Conservation (phyloP, 176 grass and related monocot species). For the Cenchrus americanus region DNA sequence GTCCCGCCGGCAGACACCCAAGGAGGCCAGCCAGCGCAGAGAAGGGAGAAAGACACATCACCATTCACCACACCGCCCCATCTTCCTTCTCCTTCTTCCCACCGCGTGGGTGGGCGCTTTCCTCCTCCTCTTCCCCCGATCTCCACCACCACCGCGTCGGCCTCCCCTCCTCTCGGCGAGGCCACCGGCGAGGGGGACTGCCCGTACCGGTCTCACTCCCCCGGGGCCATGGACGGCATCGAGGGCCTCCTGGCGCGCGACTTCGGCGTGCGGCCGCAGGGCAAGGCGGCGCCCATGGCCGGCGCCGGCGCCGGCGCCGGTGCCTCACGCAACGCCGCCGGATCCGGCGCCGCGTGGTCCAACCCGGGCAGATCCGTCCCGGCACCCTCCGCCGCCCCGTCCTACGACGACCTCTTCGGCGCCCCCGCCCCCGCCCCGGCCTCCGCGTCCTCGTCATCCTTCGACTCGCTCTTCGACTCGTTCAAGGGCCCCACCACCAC, state of each 20-base stretch:
- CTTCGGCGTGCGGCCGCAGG: conserved; percentile 80
- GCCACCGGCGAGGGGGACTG: conserved; percentile 32
- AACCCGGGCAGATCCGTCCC: conserved; percentile 56
- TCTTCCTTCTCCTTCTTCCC: too few relatives aligned
- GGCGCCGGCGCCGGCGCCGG: too few relatives aligned
- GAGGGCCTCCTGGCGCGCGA: conserved; percentile 73
- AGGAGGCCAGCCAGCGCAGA: conserved; percentile 19
- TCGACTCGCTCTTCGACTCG: conserved; percentile 57
- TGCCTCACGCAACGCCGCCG: conserved; percentile 43
- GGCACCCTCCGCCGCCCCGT: conserved; percentile 33
- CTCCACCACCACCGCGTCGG: not conserved
- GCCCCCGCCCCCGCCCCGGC: conserved; percentile 13
- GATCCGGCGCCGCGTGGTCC: conserved; percentile 29
- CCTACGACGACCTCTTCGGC: conserved; percentile 58
- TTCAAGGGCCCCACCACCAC: conserved; percentile 38
- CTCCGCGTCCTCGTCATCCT: conserved; percentile 31
- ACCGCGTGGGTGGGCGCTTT: not conserved
- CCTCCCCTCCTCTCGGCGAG: not conserved
- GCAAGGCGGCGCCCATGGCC: conserved; percentile 71
- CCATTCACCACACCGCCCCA: conserved; percentile 37
- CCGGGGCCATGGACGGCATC: conserved; percentile 70
- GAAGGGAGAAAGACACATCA: conserved; percentile 43
- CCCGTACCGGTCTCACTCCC: too few relatives aligned
- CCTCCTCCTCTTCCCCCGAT: conserved; percentile 13
- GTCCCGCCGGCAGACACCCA: conserved; percentile 25